A percentile compares a stretch with the other conserved stretches of the same genome.
These are phyloP conservation scores for Auricularia sp. DNA, from an alignment of 768 basidiomycete species.

Conservation along the genomic window DNA sequence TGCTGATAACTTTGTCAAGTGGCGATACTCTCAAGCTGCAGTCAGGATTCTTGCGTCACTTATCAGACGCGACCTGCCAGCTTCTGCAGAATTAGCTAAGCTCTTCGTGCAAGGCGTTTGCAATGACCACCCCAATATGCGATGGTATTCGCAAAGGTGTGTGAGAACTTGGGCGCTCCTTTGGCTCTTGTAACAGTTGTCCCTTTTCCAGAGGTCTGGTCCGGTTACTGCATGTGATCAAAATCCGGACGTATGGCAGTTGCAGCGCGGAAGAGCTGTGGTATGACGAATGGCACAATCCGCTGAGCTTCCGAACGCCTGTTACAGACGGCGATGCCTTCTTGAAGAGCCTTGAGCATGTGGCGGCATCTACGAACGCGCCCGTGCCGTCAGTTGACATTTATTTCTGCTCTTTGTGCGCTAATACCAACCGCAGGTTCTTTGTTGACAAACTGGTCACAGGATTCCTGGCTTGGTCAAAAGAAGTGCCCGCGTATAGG, in stretches of 20 bases:
- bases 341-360: constrained; percentile 33
- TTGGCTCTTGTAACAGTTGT: constrained; percentile 1
- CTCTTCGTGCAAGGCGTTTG: constrained; percentile 57
- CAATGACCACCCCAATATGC: constrained; percentile 65
- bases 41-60: constrained; percentile 49
- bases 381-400: constrained; percentile 16
- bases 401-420: constrained; percentile 16
- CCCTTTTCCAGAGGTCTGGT: constrained; percentile 44
- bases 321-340: constrained; percentile 43
- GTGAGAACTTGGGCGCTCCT: neutral
- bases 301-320: constrained; percentile 37
- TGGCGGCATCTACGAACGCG: constrained; percentile 21
- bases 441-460: constrained; percentile 69
- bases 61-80: constrained; percentile 51
- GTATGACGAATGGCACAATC: constrained; percentile 63
- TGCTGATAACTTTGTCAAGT: constrained; percentile 33
- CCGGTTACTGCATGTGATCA: constrained; percentile 57
- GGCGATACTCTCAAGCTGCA: constrained; percentile 74
- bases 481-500: constrained; percentile 51
- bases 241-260: constrained; percentile 61
- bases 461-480: constrained; percentile 71
- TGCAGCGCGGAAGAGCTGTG: constrained; percentile 50
- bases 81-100: constrained; percentile 42
- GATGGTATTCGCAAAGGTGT: constrained; percentile 56
- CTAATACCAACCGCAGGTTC: constrained; percentile 7